Base-by-base conservation (phyloP, 2,329 filamentous ascomycete species). In the Exophiala dermatitidis region DNA sequence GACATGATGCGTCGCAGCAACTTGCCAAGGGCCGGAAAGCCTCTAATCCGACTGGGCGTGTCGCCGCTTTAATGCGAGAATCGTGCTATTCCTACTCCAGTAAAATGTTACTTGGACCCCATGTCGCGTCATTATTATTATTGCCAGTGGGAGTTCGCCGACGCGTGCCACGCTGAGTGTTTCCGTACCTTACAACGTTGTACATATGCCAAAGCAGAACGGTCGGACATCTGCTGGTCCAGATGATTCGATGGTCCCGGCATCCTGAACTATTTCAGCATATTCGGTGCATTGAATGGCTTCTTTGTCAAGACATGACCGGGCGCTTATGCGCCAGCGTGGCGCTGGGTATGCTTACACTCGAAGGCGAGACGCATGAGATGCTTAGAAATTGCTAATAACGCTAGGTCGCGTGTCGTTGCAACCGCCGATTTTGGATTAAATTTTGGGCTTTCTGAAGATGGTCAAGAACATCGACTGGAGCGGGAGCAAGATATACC, bases 291-390 rank as follows among this genome's bases (percentile, higher is more conserved):
- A 36, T 32, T 9, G n/a, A 10, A 46, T 46, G 44, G 44, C 44
- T 36, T 46, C 44, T 36, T 36, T 32, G 12, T 48, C 36, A 66
- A 74, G 77, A 66, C 71, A 76, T 64, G 77, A 79, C 69, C 75
- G 76, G 64, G 72, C 72, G 63, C 74, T 75, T 64, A 77, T 79
- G 74, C 77, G 77, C 67, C 74, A 78, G 67, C 77, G 77, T 63
- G 77, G 77, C 66, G 77, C 77, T 65, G 77, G 72, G 76, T 79
- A 74, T 64, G 74, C 67, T 64, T 61, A 46, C 3, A 29, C 26
- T 41, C 8, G 7, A n/a, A 2, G 5, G 37, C 5, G 45, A 56
- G 30, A 33, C 50, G 48, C 33, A 29, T 43, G 41, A 9, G 41
- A 6, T 30, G 41, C 6, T 29, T 5, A 8, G 5, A 12, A 5